Percentiles rank a stretch among this genome's conserved stretches.
phyloP scores from a whole-genome alignment of 306 rosid species.

The Acmispon strigosus region DNA sequence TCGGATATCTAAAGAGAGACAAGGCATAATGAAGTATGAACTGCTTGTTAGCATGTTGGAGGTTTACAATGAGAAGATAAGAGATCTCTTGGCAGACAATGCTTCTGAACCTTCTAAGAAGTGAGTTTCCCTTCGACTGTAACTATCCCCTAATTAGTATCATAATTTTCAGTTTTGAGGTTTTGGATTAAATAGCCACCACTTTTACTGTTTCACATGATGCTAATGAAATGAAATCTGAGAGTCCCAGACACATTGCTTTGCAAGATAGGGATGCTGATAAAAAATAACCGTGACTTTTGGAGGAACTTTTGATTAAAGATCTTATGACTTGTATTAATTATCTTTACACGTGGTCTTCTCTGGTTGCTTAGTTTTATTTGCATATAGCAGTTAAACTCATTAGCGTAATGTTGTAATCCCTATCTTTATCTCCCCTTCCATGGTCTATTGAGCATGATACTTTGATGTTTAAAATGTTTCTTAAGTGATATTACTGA shows the following conservation, averaged over 20 bases:
- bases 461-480: neutral
- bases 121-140: slow-evolving; percentile 41
- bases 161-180: neutral
- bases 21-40: slow-evolving; percentile 53
- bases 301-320: neutral
- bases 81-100: slow-evolving; percentile 74
- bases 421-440: neutral
- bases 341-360: neutral
- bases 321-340: neutral
- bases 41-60: slow-evolving; percentile 86
- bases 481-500: neutral
- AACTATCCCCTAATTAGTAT: neutral
- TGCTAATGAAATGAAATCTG: neutral
- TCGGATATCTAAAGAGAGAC: slow-evolving; percentile 57
- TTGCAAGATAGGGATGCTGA: neutral
- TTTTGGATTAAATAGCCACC: neutral
- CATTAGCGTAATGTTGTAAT: neutral
- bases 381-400: neutral
- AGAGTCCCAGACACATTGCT: neutral
- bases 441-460: neutral
- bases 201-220: neutral
- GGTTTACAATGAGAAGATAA: slow-evolving; percentile 89
- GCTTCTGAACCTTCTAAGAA: slow-evolving; percentile 57
- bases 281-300: neutral
- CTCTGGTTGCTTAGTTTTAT: neutral